phyloP scores from a whole-genome alignment of 2,329 filamentous ascomycete genomes.

The Ramichloridium luteum region DNA sequence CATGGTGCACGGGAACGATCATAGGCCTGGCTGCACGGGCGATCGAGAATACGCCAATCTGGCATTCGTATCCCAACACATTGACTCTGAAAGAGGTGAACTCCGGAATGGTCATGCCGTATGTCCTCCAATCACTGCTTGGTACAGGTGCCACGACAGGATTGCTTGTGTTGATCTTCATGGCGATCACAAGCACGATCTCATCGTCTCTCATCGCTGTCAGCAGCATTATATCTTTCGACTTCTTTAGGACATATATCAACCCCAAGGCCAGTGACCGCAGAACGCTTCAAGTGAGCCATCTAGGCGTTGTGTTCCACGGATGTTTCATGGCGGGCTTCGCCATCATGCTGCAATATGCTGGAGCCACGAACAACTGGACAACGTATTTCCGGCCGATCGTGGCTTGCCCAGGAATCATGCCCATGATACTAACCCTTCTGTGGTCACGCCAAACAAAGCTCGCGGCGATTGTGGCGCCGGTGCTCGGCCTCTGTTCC shows the following conservation, averaged over 20 bases:
- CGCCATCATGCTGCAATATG: slow-evolving; percentile 37
- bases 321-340: slow-evolving; percentile 38
- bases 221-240: slow-evolving; percentile 38
- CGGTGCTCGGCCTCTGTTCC: slow-evolving; percentile 32
- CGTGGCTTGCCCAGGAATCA: slow-evolving; percentile 33
- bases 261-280: slow-evolving; percentile 35
- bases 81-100: slow-evolving; percentile 32
- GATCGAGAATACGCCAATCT: slow-evolving; percentile 35
- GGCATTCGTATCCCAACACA: slow-evolving; percentile 31
- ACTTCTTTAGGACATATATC: slow-evolving; percentile 41
- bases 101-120: slow-evolving; percentile 38
- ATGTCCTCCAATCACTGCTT: slow-evolving; percentile 32
- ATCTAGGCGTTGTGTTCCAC: slow-evolving; percentile 37
- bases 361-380: slow-evolving; percentile 39
- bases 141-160: slow-evolving; percentile 32
- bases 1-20: slow-evolving; percentile 37
- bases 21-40: slow-evolving; percentile 35
- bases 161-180: slow-evolving; percentile 39
- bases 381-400: slow-evolving; percentile 32
- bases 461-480: slow-evolving; percentile 34
- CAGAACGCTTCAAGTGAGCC: slow-evolving; percentile 33
- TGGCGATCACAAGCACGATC: slow-evolving; percentile 40
- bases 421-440: slow-evolving; percentile 34
- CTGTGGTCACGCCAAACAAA: slow-evolving; percentile 36
- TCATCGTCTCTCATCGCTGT: slow-evolving; percentile 42